Conservation (phyloP, 2,329 filamentous ascomycete species). For the Colletotrichum lindemuthianum region DNA sequence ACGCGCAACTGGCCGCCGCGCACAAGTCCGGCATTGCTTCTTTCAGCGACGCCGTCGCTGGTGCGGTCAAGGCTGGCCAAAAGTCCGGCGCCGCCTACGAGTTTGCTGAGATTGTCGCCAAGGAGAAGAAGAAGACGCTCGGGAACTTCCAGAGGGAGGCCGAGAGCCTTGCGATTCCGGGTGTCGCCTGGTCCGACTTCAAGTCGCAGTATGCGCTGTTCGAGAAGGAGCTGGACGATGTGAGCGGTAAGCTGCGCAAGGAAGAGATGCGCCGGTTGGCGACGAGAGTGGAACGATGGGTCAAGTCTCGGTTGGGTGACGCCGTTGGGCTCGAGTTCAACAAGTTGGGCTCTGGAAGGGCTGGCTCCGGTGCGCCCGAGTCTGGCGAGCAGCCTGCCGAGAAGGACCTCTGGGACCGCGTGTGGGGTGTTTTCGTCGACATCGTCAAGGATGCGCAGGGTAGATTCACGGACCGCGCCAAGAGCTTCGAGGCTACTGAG, state of each 20-base stretch:
- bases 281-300: constrained; percentile 92
- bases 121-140: constrained; percentile 81
- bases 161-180: constrained; percentile 77
- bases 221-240: constrained; percentile 90
- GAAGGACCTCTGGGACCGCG: constrained; percentile 93
- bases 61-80: constrained; percentile 88
- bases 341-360: constrained; percentile 88
- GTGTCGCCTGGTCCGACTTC: constrained; percentile 89
- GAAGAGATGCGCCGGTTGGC: constrained; percentile 96
- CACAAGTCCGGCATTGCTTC: constrained; percentile 87
- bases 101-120: constrained; percentile 91
- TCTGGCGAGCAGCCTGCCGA: constrained; percentile 80
- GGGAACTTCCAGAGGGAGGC: constrained; percentile 81
- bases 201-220: constrained; percentile 82
- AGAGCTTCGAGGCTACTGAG: constrained; percentile 90
- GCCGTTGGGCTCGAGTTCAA: constrained; percentile 95
- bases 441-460: constrained; percentile 87
- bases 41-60: constrained; percentile 89
- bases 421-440: constrained; percentile 87
- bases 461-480: constrained; percentile 87
- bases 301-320: constrained; percentile 86
- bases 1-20: constrained; percentile 85
- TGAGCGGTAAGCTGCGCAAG: constrained; percentile 84
- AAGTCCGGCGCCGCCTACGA: constrained; percentile 92
- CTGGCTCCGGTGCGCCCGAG: constrained; percentile 83